Base-by-base conservation (phyloP, 495 filamentous ascomycete genomes). In the Margaritispora aquatica region DNA sequence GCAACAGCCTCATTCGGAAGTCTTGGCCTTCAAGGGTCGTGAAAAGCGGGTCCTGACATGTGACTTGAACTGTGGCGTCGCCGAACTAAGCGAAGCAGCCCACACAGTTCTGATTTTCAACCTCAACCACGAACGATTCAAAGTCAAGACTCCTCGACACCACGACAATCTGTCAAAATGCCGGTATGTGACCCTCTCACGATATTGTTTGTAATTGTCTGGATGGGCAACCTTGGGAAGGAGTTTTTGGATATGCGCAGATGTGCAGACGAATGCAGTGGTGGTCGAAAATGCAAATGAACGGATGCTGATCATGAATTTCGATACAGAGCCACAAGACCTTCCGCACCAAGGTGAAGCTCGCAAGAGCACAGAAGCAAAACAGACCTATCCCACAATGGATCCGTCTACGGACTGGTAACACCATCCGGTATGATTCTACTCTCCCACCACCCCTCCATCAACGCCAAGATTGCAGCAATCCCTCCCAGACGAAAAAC, bases 301-400 rank as follows among this genome's bases (percentile, higher is more conserved):
- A 58, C 55, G 61, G 27, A 54, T 22, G 59, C 64, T 67, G 62
- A 73, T 69, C 64, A 71, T 58, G 21, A 44, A 60, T 56, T 27
- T 24, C 51, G 58, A 60, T 62, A 75, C 75, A 96, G 92, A 90
- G 87, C 84, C 90, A 98, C 83, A 97, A 97, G 86, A 90, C 91
- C 72, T 97, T 97, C 89, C 88, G 89, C 75, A 95, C 90, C 77
- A 98, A 98, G 93, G 88, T 94, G 78, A 98, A 98, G 94, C 94
- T 98, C 82, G 94, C 95, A 72, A 96, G 92, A 84, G 94, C 94
- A 73, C 92, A 96, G 84, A 96, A 95, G 82, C 92, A 96, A 83
- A 98, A 97, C 88, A 84, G 95, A 69, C 94, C 94, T 62, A 97
- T 98, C 76, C 94, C 94, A 63, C 94, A 98, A 84, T 98, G 94